Conservation (phyloP, 768 basidiomycete genomes). For the Collybia nuda region DNA sequence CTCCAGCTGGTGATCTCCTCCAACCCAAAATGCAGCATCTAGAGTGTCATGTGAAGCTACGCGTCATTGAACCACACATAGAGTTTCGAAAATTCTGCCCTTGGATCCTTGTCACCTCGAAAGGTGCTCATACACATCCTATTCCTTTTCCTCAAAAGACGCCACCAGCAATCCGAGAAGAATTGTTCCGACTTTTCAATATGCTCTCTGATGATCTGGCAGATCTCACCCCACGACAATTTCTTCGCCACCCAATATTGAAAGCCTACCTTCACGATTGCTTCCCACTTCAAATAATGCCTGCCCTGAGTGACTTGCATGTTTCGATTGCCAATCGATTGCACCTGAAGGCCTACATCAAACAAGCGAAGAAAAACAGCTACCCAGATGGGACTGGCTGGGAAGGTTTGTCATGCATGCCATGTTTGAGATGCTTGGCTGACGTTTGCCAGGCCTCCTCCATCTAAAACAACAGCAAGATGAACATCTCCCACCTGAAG, state of each 20-base stretch:
- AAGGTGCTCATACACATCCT: constrained; percentile 19
- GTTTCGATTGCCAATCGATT: constrained; percentile 21
- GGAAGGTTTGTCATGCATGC: constrained; percentile 15
- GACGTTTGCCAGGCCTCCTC: constrained; percentile 6
- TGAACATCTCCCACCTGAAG: not conserved
- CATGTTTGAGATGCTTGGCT: not conserved
- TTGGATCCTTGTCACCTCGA: constrained; percentile 10
- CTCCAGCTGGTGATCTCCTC: not conserved
- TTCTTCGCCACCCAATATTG: constrained; percentile 19
- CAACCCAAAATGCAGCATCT: constrained; percentile 11
- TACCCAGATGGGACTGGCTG: constrained; percentile 21
- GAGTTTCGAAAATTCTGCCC: constrained; percentile 14
- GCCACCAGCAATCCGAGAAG: constrained; percentile 5
- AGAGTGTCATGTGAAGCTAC: constrained; percentile 8
- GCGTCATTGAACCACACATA: constrained; percentile 11
- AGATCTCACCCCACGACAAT: constrained; percentile 20
- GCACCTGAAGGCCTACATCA: constrained; percentile 18
- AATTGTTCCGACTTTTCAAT: not conserved
- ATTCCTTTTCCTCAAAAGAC: constrained; percentile 20
- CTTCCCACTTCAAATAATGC: constrained; percentile 10
- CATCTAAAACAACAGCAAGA: constrained; percentile 15
- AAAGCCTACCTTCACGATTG: constrained; percentile 8
- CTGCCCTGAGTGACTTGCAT: constrained; percentile 22
- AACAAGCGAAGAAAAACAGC: no score
- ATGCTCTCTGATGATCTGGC: constrained; percentile 13